A percentile compares a stretch with the other conserved stretches of the same genome.
These are phyloP conservation scores for Leucosporidium yakuticum DNA, from an alignment of 768 basidiomycete species.

Conservation along the genomic window DNA sequence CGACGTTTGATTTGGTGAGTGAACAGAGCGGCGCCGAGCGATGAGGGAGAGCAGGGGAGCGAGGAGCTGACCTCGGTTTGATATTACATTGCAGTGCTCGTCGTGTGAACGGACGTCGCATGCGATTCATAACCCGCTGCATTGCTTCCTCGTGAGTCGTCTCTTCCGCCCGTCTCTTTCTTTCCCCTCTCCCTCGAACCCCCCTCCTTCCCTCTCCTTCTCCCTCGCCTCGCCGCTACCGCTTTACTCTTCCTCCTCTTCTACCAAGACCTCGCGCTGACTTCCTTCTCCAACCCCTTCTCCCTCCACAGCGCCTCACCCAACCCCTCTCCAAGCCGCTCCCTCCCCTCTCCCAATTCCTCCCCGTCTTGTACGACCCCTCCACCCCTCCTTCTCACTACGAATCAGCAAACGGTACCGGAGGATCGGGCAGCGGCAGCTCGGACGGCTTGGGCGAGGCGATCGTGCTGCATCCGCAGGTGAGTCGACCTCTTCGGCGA, in stretches of 20 bases:
- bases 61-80: not conserved
- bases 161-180: no score
- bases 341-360: conserved; percentile 4
- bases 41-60: no score
- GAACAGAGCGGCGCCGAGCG: not conserved
- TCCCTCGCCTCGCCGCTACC: no score
- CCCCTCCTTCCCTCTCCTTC: no score
- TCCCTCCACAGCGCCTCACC: conserved; percentile 1
- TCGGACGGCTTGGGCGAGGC: not conserved
- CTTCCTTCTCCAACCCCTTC: no score
- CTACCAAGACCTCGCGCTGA: not conserved
- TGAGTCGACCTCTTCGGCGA: not conserved
- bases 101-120: conserved; percentile 1
- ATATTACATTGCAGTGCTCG: conserved; percentile 9
- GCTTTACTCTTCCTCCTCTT: no score
- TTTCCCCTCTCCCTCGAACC: no score
- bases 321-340: not conserved
- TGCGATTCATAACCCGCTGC: not conserved
- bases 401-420: not conserved
- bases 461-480: conserved; percentile 1
- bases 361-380: conserved; percentile 6
- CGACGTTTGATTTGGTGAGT: conserved; percentile 6
- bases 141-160: conserved; percentile 7
- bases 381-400: not conserved
- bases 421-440: not conserved